Conservation (phyloP, 2,329 filamentous ascomycete genomes). For the Cryphonectria parasitica region DNA sequence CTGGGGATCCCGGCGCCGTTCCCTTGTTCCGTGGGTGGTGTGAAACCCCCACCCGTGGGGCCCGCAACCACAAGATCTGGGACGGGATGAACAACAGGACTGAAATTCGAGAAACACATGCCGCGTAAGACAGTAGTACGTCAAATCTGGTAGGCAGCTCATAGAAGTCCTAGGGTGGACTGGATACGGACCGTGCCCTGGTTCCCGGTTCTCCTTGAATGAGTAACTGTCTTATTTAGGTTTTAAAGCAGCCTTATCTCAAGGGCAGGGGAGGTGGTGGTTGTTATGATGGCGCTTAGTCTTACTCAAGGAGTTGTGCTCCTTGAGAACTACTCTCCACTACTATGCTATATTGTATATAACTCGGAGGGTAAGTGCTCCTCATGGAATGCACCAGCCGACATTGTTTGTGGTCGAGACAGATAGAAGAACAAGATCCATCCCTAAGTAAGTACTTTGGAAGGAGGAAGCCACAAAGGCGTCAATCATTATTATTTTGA, state of each 20-base stretch:
- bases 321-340: background rate
- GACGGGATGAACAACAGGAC: conserved; percentile 16
- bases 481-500: background rate
- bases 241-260: conserved; percentile 9
- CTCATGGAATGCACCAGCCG: conserved; percentile 6
- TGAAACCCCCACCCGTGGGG: background rate
- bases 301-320: conserved; percentile 13
- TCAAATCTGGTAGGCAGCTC: background rate
- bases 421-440: background rate
- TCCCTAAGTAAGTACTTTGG: background rate
- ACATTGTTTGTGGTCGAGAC: conserved; percentile 20
- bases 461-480: background rate
- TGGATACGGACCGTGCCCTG: conserved; percentile 1
- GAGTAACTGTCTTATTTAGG: conserved; percentile 7
- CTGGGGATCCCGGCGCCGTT: background rate
- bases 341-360: conserved; percentile 13
- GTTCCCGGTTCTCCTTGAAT: background rate
- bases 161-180: background rate
- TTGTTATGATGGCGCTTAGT: background rate
- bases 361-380: conserved; percentile 16
- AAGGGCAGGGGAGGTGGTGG: conserved; percentile 10
- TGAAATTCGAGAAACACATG: conserved; percentile 8
- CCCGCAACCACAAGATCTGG: conserved; percentile 4
- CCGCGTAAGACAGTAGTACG: background rate
- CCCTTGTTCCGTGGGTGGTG: background rate